A percentile compares a stretch with the other conserved stretches of the same genome.
These are phyloP conservation scores for Fusarium incarnatum DNA, from an alignment of 2,329 filamentous ascomycete genomes.

Conservation along the genomic window DNA sequence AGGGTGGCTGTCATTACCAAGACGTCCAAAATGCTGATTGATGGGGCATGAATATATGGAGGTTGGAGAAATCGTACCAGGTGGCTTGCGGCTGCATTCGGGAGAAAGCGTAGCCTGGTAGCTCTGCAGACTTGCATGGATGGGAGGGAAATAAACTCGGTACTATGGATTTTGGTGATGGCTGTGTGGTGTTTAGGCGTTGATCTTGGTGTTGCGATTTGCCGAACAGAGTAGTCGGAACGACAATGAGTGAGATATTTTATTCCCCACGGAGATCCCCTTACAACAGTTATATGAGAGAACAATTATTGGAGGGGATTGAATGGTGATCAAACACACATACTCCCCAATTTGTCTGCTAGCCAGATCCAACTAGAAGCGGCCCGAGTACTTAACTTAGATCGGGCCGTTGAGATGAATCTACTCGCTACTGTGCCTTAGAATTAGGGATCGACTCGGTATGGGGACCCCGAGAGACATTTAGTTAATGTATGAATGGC, in stretches of 20 bases:
- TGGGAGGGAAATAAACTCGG: slow-evolving; percentile 31
- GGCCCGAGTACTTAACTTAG: slow-evolving; percentile 35
- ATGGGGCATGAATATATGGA: slow-evolving; percentile 3
- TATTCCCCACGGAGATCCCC: neutral
- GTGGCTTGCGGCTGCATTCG: slow-evolving; percentile 27
- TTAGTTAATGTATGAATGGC: neutral
- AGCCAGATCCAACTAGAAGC: slow-evolving; percentile 27
- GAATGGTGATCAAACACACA: slow-evolving; percentile 12
- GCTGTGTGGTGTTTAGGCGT: neutral
- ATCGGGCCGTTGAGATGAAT: slow-evolving; percentile 34
- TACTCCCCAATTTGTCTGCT: neutral
- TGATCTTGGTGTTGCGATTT: neutral
- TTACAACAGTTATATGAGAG: slow-evolving; percentile 1
- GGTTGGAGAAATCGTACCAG: slow-evolving; percentile 21
- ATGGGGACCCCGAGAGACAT: slow-evolving; percentile 19
- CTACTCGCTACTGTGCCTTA: neutral
- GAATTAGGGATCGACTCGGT: slow-evolving; percentile 18
- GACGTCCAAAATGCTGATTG: neutral
- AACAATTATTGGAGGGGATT: slow-evolving; percentile 10
- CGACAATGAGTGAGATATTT: slow-evolving; percentile 36
- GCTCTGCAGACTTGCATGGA: slow-evolving; percentile 22
- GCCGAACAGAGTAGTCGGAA: slow-evolving; percentile 10
- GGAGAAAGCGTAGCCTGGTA: slow-evolving; percentile 32
- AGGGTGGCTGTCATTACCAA: slow-evolving; percentile 9
- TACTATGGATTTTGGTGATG: slow-evolving; percentile 4